Percentiles rank a stretch among this genome's conserved stretches.
These are phyloP conservation scores for Veloboletus limbatus DNA, from an alignment of 1,284 basidiomycete genomes.

Conservation along the genomic window DNA sequence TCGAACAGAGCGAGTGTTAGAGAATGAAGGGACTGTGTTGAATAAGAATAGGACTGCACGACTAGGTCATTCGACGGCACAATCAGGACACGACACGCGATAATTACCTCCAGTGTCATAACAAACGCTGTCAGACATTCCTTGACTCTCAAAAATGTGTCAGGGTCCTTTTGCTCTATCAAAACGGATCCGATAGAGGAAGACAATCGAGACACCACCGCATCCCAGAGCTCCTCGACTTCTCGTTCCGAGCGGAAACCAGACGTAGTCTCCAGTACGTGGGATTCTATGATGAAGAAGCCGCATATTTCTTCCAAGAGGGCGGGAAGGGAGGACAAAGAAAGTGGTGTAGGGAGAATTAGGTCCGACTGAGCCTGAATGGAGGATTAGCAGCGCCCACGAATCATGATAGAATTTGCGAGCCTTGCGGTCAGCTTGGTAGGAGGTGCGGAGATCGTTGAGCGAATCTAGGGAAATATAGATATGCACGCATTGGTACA, in stretches of 20 bases:
- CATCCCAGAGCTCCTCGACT: conserved; percentile 96
- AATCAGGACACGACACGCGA: not conserved
- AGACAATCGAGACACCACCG: conserved; percentile 77
- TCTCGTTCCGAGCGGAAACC: conserved; percentile 86
- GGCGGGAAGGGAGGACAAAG: conserved; percentile 52
- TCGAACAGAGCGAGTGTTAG: conserved; percentile 89
- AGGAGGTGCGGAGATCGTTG: conserved; percentile 86
- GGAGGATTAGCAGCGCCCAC: conserved; percentile 13
- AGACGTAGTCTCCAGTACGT: conserved; percentile 86
- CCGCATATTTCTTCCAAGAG: conserved; percentile 95
- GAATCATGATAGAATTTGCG: conserved; percentile 15
- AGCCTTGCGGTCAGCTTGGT: conserved; percentile 94
- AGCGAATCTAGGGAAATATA: conserved; percentile 89
- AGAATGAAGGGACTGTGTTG: conserved; percentile 79
- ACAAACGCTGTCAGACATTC: conserved; percentile 85
- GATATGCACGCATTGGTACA: conserved; percentile 98
- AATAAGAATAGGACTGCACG: conserved; percentile 78
- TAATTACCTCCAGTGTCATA: conserved; percentile 85
- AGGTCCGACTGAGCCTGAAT: conserved; percentile 91
- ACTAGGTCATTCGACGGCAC: conserved; percentile 12
- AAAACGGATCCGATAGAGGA: conserved; percentile 76
- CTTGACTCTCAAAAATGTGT: conserved; percentile 83
- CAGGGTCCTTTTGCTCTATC: conserved; percentile 76
- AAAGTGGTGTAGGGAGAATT: conserved; percentile 76
- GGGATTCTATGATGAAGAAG: conserved; percentile 96